These are phyloP conservation scores for Russula sp. DNA, from an alignment of 768 basidiomycete species.

Conservation along the genomic window DNA sequence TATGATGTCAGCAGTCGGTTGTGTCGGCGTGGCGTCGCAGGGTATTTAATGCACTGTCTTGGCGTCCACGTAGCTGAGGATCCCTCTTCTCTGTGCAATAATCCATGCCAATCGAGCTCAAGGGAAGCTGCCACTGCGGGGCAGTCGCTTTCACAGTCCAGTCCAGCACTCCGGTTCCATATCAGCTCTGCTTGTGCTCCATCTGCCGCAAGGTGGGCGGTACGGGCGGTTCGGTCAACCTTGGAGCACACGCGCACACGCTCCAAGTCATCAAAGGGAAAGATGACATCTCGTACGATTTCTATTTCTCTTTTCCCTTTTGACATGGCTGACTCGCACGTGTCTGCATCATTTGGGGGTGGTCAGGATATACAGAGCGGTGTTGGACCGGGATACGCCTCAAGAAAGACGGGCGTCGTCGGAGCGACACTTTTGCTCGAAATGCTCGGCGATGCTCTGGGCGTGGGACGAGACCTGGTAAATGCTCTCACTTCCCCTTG, in stretches of 20 bases:
- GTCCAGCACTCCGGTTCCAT: conserved; percentile 53
- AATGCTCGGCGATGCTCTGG: conserved; percentile 64
- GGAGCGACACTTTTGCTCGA: conserved; percentile 56
- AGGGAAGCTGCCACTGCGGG: conserved; percentile 34
- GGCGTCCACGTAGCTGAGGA: neutral
- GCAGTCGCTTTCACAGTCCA: conserved; percentile 30
- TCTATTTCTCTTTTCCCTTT: neutral
- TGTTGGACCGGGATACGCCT: conserved; percentile 48
- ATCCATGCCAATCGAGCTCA: conserved; percentile 48
- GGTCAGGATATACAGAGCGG: conserved; percentile 54
- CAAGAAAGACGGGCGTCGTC: conserved; percentile 42
- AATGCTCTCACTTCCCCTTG: neutral
- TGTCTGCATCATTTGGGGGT: neutral
- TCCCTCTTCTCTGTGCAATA: neutral
- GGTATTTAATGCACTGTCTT: too few relatives aligned
- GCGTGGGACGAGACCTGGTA: conserved; percentile 50
- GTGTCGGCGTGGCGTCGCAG: too few relatives aligned
- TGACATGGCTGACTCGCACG: neutral
- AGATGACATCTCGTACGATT: conserved; percentile 43
- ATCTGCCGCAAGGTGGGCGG: conserved; percentile 70
- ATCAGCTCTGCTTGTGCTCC: conserved; percentile 61
- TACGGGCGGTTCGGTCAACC: conserved; percentile 55
- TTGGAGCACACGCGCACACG: conserved; percentile 47
- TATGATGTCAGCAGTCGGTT: neutral
- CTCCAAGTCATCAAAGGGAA: conserved; percentile 43